phyloP scores from a whole-genome alignment of 1,284 basidiomycete species.

The Ganoderma sinense region DNA sequence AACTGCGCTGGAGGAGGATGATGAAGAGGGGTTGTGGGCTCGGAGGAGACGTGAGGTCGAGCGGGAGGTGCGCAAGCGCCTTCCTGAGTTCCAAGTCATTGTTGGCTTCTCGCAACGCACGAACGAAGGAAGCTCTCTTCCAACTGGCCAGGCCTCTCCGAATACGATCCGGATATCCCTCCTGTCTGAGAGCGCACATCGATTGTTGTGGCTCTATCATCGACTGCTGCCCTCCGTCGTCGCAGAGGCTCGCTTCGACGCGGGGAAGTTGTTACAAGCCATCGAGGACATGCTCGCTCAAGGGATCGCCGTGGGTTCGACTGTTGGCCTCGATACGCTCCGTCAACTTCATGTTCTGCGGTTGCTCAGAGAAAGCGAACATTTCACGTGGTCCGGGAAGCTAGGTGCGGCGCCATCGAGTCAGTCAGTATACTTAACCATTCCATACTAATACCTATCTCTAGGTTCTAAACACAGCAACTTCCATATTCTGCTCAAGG shows the following conservation, averaged over 20 bases:
- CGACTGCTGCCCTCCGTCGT: constrained; percentile 76
- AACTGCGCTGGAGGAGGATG: constrained; percentile 64
- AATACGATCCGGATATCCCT: constrained; percentile 59
- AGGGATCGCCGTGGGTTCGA: neutral
- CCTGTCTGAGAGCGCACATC: constrained; percentile 79
- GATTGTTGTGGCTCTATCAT: constrained; percentile 88
- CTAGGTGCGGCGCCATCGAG: constrained; percentile 53
- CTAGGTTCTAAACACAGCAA: constrained; percentile 56
- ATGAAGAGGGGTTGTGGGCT: constrained; percentile 74
- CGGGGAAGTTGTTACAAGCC: constrained; percentile 78
- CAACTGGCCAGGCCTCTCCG: constrained; percentile 33
- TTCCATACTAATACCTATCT: constrained; percentile 12
- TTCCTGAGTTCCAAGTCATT: constrained; percentile 87
- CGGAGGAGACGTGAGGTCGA: constrained; percentile 70
- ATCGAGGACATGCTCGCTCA: constrained; percentile 44
- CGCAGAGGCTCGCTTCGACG: constrained; percentile 85
- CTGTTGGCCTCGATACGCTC: constrained; percentile 61
- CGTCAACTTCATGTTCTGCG: constrained; percentile 84
- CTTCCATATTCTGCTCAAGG: constrained; percentile 73
- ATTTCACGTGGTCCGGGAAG: constrained; percentile 82
- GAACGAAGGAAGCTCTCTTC: constrained; percentile 11
- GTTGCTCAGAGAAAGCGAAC: constrained; percentile 73
- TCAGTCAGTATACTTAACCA: neutral
- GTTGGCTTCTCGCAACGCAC: constrained; percentile 76
- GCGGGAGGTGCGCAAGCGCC: constrained; percentile 75